phyloP scores from a whole-genome alignment of 192 early-diverging fungal species.

The Backusella morwellensis region DNA sequence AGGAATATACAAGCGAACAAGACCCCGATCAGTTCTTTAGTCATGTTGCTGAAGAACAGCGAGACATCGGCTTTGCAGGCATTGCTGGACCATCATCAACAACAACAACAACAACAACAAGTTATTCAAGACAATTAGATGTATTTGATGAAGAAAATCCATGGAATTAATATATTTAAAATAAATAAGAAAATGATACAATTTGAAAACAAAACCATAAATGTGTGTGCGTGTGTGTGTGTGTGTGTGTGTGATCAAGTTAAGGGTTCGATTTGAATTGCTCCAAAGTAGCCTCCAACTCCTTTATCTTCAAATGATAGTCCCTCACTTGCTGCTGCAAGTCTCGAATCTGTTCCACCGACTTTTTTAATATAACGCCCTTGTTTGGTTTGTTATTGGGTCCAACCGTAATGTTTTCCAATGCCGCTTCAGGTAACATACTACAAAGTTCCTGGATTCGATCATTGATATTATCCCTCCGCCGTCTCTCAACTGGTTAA shows the following conservation, averaged over 20 bases:
- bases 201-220: not conserved
- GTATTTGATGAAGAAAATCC: slow-evolving; percentile 19
- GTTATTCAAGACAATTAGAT: not conserved
- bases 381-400: slow-evolving; percentile 90
- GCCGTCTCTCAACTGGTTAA: slow-evolving; percentile 79
- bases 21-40: slow-evolving; percentile 12
- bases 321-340: slow-evolving; percentile 31
- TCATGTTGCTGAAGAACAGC: slow-evolving; percentile 23
- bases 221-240: not conserved
- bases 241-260: not conserved
- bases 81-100: slow-evolving; percentile 4
- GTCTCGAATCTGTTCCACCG: slow-evolving; percentile 84
- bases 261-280: not conserved
- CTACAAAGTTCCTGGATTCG: slow-evolving; percentile 90
- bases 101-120: not conserved
- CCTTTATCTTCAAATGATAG: slow-evolving; percentile 28
- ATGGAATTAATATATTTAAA: slow-evolving; percentile 11
- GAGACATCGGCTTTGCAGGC: slow-evolving; percentile 32
- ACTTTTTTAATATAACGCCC: slow-evolving; percentile 87
- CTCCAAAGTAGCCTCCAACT: slow-evolving; percentile 26
- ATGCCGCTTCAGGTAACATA: slow-evolving; percentile 82
- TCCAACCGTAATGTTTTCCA: slow-evolving; percentile 13
- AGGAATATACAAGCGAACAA: not conserved
- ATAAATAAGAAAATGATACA: not conserved
- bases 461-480: slow-evolving; percentile 98